Base-by-base conservation (phyloP, 441 rosid species). In the Erysimum cheiri region DNA sequence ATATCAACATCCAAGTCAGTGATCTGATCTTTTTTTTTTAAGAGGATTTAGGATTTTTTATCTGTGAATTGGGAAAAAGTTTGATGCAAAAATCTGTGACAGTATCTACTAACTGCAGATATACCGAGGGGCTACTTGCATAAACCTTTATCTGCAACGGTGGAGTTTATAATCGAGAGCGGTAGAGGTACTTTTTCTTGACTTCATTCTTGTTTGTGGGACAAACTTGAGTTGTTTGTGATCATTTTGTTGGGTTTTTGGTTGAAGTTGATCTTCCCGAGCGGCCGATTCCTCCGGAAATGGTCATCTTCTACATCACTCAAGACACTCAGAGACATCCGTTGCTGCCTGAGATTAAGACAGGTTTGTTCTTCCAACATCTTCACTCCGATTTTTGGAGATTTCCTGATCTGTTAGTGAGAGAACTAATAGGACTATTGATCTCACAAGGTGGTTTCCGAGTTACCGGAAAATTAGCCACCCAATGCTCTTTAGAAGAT, bases 291-390 rank as follows among this genome's bases (percentile, higher is more conserved):
- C 84, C 92, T 78, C 88, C 96, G 10, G 97, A 93, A 81, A 71
- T 83, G 85, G 92, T 85, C 35, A 76, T 91, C 72, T 89, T 93
- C 73, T 88, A 91, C 73, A 88, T 93, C 56, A 91, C 97, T 64
- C 98, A 88, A 74, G 95, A 91, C 67, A 93, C 98, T 49, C 92
- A 91, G 71, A 88, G 83, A 71, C 96, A 91, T 77, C 96, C 90
- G 2, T 65, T 93, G 64, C 92, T 93, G 68, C 93, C 96, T 5
- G 92, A 87, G 69, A 66, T 93, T 72, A 91, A 85, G 73, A 74
- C 89, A 76, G 96, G 95, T 89, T 43, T 73, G 66, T 55, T 60
- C 8, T 71, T 60, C 24, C 22, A 0, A 36, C 60, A 8, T 58
- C 36, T 35, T 3, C 35, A 26, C 48, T 26, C 60, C 12, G 31